Base-by-base conservation (phyloP, 768 basidiomycete species). In the Pisolithus microcarpus region DNA sequence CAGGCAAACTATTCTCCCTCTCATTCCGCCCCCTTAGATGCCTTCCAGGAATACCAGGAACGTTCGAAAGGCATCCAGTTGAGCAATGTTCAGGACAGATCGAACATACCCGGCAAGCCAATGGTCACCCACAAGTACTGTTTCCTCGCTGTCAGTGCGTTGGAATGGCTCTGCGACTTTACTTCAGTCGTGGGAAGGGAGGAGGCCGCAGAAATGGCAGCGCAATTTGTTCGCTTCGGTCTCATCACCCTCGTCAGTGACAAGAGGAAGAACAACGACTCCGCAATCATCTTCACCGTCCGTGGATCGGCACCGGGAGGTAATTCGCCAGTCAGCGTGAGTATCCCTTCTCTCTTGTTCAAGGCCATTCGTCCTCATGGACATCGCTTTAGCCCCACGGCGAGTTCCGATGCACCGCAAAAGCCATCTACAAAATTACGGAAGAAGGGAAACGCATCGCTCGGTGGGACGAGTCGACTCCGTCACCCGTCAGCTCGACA, bases 151-250 rank as follows among this genome's bases (percentile, higher is more conserved):
- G 82, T 91, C 48, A 79, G 79, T 42, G 93, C 90, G 0, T 75
- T 97, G 50, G 94, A 98, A 69, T 99, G 96, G 96, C 81, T 99
- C 38, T 88, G 91, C 64, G 96, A 99, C 67, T 96, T 92, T 60
- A 92, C 96, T 0, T 96, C 94, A 1, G 91, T 94, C 31, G 91
- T 93, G 31, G 93, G 93, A 21, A 76, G 91, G 48, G 96, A 99
- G 62, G 96, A 98, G 67, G 94, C 92, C 0, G 91, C 92, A 10
- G 96, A 99, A 74, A 88, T 98, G 82, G 87, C 91, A 2, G 96
- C 94, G 4, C 96, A 98, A 65, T 97, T 98, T 61, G 93, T 97
- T 43, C 84, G 96, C 47, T 96, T 93, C 61, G 90, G 92, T 38
- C 82, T 95, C 55, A 87, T 99, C 68, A 71, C 73, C 3, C 75